Percentiles rank a stretch among this genome's conserved stretches.
Conservation (phyloP, 116 monocot genomes). For the Iris pallida region DNA sequence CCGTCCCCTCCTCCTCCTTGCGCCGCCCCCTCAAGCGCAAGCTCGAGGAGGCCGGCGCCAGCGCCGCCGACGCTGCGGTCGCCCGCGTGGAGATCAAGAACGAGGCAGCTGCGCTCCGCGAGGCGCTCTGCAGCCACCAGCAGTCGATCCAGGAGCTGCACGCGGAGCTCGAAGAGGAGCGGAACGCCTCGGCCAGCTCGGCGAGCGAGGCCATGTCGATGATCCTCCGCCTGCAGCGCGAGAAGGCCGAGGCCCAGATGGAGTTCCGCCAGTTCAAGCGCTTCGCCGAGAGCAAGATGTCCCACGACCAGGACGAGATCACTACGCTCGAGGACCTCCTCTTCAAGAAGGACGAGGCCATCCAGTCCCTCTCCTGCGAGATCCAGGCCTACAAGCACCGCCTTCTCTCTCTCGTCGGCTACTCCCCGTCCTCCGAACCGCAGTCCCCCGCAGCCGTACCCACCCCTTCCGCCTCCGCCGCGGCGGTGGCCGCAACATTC, state of each 20-base stretch:
- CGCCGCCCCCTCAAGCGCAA: constrained; percentile 35
- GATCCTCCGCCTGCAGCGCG: constrained; percentile 90
- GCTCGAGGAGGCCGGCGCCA: constrained; percentile 12
- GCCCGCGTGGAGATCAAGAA: constrained; percentile 43
- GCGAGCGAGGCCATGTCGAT: constrained; percentile 89
- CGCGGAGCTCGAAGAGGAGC: constrained; percentile 77
- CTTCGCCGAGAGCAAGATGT: constrained; percentile 80
- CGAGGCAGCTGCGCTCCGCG: constrained; percentile 65
- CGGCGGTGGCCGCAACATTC: constrained; percentile 1
- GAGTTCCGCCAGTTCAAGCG: constrained; percentile 80
- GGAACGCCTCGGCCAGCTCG: constrained; percentile 62
- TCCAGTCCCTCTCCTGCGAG: constrained; percentile 31
- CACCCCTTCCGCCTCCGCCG: not conserved
- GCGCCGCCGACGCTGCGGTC: constrained; percentile 3
- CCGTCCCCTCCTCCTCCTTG: constrained; percentile 3
- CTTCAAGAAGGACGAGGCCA: constrained; percentile 38
- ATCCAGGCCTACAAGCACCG: constrained; percentile 39
- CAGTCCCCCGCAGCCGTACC: not conserved
- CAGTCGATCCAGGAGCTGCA: constrained; percentile 50
- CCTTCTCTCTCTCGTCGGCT: constrained; percentile 31
- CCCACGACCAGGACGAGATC: constrained; percentile 75
- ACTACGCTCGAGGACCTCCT: constrained; percentile 51
- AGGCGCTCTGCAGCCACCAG: constrained; percentile 54
- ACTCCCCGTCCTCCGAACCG: not conserved
- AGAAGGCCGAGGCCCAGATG: constrained; percentile 86